Conservation (phyloP, 176 grass and related monocot genomes). For the Ananas comosus region DNA sequence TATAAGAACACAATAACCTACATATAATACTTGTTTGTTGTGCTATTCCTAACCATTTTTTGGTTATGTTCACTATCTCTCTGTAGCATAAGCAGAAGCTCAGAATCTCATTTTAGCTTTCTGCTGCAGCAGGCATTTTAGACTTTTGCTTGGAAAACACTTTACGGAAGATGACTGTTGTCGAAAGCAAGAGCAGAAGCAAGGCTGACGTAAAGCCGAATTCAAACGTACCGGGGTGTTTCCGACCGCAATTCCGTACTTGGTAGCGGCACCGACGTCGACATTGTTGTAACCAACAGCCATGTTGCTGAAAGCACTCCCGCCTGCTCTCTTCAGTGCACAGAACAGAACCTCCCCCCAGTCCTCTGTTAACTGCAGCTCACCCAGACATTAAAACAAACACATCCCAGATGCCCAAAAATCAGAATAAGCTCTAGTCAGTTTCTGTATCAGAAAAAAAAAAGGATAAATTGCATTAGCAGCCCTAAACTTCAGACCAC, state of each 20-base stretch:
- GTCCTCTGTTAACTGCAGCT: conserved; percentile 73
- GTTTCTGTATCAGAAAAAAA: too few relatives aligned
- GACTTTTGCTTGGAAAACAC: too few relatives aligned
- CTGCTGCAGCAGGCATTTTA: too few relatives aligned
- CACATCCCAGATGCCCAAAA: neutral
- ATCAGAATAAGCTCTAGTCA: neutral
- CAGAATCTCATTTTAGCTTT: too few relatives aligned
- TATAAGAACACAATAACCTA: neutral
- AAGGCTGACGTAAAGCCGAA: too few relatives aligned
- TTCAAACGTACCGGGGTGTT: conserved; percentile 58
- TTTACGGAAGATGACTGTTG: neutral
- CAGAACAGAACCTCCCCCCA: conserved; percentile 93
- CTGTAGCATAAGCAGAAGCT: too few relatives aligned
- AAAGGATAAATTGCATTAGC: too few relatives aligned
- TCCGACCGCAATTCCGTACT: conserved; percentile 65
- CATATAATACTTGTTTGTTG: too few relatives aligned
- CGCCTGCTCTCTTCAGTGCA: conserved; percentile 74
- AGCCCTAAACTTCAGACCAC: too few relatives aligned
- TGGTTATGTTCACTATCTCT: too few relatives aligned
- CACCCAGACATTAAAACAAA: conserved; percentile 14
- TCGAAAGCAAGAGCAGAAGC: neutral
- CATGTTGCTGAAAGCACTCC: conserved; percentile 95
- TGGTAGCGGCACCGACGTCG: conserved; percentile 56
- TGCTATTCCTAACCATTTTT: too few relatives aligned
- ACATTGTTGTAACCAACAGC: conserved; percentile 98